Evolutionary conservation across 1,284 basidiomycete species (phyloP).

Genomic region (Sphaerobolus stellatus): DNA sequence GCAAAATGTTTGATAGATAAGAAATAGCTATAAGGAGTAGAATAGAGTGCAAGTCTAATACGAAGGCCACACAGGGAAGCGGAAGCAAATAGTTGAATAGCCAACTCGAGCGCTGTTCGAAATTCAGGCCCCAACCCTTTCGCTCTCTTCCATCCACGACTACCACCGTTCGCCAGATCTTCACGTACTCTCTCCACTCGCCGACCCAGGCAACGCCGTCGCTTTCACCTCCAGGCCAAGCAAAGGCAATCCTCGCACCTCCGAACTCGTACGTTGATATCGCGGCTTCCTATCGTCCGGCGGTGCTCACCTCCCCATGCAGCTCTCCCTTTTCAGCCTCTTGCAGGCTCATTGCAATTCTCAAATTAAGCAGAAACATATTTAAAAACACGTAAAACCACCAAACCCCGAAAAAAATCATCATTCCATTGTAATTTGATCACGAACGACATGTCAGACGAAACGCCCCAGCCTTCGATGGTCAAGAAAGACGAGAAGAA

Average conservation of each 20-base stretch:
- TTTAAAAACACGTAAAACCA: constrained; percentile 34
- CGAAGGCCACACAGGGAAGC: background rate
- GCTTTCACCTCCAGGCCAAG: constrained; percentile 41
- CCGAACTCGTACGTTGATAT: constrained; percentile 22
- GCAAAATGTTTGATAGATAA: no score
- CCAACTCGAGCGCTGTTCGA: constrained; percentile 10
- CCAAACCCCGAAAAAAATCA: constrained; percentile 56
- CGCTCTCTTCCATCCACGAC: constrained; percentile 12
- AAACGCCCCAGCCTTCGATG: constrained; percentile 34
- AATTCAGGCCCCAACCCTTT: constrained; percentile 9
- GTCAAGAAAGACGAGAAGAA: constrained; percentile 71
- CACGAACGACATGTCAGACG: constrained; percentile 84
- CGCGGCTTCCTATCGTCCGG: constrained; percentile 1
- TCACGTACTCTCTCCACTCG: constrained; percentile 16
- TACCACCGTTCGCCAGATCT: constrained; percentile 7
- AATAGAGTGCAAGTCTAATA: background rate
- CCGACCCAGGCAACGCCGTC: constrained; percentile 23
- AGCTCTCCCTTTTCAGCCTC: constrained; percentile 16
- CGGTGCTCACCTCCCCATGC: constrained; percentile 11
- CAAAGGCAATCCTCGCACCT: constrained; percentile 47
- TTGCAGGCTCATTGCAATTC: constrained; percentile 1
- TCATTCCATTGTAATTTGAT: constrained; percentile 22
- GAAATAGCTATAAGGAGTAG: no score
- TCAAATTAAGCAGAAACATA: constrained; percentile 8
- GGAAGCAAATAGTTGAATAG: background rate